phyloP scores from a whole-genome alignment of 768 basidiomycete genomes.

The Lactarius hengduanensis region DNA sequence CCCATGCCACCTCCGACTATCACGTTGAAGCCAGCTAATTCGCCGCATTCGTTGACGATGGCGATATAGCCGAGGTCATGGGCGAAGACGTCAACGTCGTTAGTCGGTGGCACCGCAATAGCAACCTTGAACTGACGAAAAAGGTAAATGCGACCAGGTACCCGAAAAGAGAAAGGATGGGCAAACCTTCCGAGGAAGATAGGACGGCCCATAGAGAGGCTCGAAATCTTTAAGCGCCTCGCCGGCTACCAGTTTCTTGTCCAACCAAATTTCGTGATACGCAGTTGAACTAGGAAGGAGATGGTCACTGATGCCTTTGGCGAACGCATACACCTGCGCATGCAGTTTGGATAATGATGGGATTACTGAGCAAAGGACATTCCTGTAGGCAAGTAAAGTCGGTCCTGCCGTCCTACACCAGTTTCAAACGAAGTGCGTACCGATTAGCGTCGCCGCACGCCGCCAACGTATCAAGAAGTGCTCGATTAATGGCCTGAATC shows the following conservation, averaged over 20 bases:
- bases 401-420: background rate
- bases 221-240: constrained; percentile 94
- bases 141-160: constrained; percentile 10
- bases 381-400: constrained; percentile 46
- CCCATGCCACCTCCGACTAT: constrained; percentile 97
- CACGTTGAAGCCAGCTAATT: constrained; percentile 92
- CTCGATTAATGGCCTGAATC: constrained; percentile 95
- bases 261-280: constrained; percentile 99
- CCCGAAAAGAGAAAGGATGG: constrained; percentile 11
- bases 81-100: constrained; percentile 94
- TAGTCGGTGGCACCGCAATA: constrained; percentile 92
- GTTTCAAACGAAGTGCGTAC: constrained; percentile 39
- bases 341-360: constrained; percentile 89
- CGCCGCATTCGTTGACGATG: constrained; percentile 71
- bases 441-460: constrained; percentile 98
- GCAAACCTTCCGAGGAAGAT: constrained; percentile 86
- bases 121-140: constrained; percentile 87
- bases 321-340: constrained; percentile 76
- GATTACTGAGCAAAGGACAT: constrained; percentile 89
- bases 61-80: constrained; percentile 98
- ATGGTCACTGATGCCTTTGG: constrained; percentile 78
- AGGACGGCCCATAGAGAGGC: constrained; percentile 96
- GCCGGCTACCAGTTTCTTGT: constrained; percentile 96
- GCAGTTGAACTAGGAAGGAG: constrained; percentile 88
- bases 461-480: constrained; percentile 89